Percentiles rank a stretch among this genome's conserved stretches.
phyloP scores from a whole-genome alignment of 2,329 filamentous ascomycete species.

The Orbilia brochopaga region DNA sequence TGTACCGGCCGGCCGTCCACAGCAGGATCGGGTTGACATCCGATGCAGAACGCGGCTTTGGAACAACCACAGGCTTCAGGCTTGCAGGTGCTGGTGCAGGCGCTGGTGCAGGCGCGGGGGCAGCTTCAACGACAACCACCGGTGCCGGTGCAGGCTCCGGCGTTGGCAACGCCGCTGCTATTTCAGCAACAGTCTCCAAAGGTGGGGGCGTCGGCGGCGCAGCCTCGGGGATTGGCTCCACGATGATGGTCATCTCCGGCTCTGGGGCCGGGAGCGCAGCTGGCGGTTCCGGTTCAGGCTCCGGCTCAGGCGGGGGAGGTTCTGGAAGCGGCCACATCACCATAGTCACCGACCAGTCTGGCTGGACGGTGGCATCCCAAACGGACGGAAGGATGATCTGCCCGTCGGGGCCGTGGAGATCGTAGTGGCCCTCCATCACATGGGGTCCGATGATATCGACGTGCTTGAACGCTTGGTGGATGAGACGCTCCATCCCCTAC shows the following conservation, averaged over 20 bases:
- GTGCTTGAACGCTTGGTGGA: constrained; percentile 81
- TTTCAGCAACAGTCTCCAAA: constrained; percentile 33
- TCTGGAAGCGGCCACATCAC: constrained; percentile 70
- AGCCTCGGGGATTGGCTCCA: constrained; percentile 41
- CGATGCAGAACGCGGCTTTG: constrained; percentile 50
- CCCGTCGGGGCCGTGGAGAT: constrained; percentile 76
- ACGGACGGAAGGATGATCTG: constrained; percentile 82
- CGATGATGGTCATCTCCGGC: constrained; percentile 47
- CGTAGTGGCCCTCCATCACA: constrained; percentile 79
- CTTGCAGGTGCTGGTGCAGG: constrained; percentile 46
- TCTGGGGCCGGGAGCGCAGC: constrained; percentile 51
- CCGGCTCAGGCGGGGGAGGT: constrained; percentile 52
- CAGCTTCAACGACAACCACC: constrained; percentile 20
- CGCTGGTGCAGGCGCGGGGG: constrained; percentile 50
- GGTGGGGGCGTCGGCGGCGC: constrained; percentile 42
- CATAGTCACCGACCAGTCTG: constrained; percentile 75
- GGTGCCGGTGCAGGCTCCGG: constrained; percentile 25
- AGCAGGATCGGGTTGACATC: constrained; percentile 52
- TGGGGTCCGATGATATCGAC: constrained; percentile 77
- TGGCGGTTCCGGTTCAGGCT: constrained; percentile 46
- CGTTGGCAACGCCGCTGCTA: constrained; percentile 23
- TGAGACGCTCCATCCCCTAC: constrained; percentile 84
- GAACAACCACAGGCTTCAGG: constrained; percentile 44
- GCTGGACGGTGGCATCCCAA: constrained; percentile 81
- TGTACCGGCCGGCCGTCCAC: constrained; percentile 55